phyloP scores from a whole-genome alignment of 2,329 filamentous ascomycete genomes.

The Xylariales sp. region DNA sequence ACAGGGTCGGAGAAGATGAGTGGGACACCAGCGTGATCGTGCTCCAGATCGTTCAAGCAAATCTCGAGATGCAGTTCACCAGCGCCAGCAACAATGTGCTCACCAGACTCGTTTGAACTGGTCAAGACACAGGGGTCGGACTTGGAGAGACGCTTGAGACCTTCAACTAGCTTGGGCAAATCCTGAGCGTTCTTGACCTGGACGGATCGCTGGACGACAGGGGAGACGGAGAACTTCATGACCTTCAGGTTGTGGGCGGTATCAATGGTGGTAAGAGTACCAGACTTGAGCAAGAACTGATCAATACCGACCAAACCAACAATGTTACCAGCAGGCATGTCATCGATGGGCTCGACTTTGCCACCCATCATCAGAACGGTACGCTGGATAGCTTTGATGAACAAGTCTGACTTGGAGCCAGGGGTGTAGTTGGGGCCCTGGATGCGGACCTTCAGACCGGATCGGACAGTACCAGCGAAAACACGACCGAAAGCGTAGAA shows the following conservation, averaged over 20 bases:
- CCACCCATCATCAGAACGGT: conserved; percentile 99
- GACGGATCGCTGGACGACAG: conserved; percentile 96
- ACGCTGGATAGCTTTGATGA: conserved; percentile 99
- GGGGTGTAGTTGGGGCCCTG: conserved; percentile 98
- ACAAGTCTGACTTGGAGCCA: conserved; percentile 97
- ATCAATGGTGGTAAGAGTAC: conserved; percentile 95
- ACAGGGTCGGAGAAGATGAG: conserved; percentile 98
- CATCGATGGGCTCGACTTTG: conserved; percentile 97
- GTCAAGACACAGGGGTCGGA: conserved; percentile 98
- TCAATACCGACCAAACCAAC: conserved; percentile 98
- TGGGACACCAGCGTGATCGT: conserved; percentile 98
- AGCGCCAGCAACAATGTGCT: conserved; percentile 98
- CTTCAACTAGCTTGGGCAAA: conserved; percentile 98
- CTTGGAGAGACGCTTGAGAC: conserved; percentile 99
- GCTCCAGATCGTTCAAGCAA: conserved; percentile 99
- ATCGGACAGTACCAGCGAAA: conserved; percentile 96
- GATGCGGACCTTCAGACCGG: conserved; percentile 99
- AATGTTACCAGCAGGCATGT: conserved; percentile 99
- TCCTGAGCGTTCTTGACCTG: conserved; percentile 99
- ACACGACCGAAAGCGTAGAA: conserved; percentile 99
- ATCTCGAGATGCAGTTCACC: conserved; percentile 99
- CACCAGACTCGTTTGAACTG: conserved; percentile 83
- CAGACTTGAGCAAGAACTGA: conserved; percentile 99
- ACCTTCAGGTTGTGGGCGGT: conserved; percentile 99
- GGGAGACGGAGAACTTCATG: conserved; percentile 99